Base-by-base conservation (phyloP, 2,329 filamentous ascomycete genomes). In the Penicillium sp. region DNA sequence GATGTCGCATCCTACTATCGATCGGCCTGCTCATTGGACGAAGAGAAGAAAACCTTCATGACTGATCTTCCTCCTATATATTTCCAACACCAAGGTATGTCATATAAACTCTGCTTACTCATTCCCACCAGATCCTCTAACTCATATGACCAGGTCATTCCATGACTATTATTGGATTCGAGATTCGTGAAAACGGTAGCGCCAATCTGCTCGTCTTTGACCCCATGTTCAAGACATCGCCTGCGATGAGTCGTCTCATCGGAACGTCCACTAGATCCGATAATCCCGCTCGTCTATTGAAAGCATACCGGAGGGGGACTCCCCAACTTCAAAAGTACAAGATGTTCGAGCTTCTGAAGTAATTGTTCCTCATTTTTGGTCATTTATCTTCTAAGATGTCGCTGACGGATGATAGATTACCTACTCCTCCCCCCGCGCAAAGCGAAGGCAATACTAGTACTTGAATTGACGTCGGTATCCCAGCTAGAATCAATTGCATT, bases 1-100 rank as follows among this genome's bases (percentile, higher is more conserved):
- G 80, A 83, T 13, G 80, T 96, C 7, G 87, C 92, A 61, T 71
- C 76, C 1, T 97, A 97, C 67, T 97, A 96, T 64, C 72, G 81
- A 52, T 74, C 74, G n/a, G 61, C 64, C 5, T 80, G 80, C 12
- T 72, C 74, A 4, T 74, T 76, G 6, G 73, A 82, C 44, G 74
- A 73, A 4, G 76, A 81, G 12, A 53, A 43, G 29, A 90, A 86
- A 63, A 82, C 96, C n/a, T 80, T 84, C 46, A 75, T 80, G 47
- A 97, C 93, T 0, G 72, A 79, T 12, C 76, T 93, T 7, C 86
- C 93, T 32, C 92, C 94, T 0, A 86, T 97, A 33, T 97, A 97
- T 71, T 85, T 96, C 55, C 93, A 97, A 68, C 90, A 94, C 62
- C 84, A 85, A 58, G 87, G 86, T 85, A 75, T 52, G 70, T 51